Evolutionary conservation across 805 yeast species (phyloP), one percentile per base, ranked within the genome.

Genomic region (Candida sonorensis): DNA sequence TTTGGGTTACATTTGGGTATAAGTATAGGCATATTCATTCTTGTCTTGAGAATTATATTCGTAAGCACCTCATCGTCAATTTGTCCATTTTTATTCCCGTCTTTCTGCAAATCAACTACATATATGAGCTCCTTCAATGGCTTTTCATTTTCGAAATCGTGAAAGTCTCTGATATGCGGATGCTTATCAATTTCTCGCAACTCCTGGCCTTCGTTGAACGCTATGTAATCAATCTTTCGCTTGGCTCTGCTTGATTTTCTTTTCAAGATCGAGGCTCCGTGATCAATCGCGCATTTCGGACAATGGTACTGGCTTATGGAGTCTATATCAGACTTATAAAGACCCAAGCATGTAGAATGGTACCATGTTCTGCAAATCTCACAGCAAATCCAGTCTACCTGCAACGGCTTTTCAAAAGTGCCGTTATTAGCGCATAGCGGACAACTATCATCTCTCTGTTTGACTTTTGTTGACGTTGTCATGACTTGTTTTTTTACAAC

Each of bases 201-300:
- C 63, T 62, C 52, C 23, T 76, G 80, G 5, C 95, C 94, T 34
- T 77, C 80, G 51, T 86, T 73, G 44, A 86, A 61, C 0, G 94
- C 92, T 8, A 74, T 77, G 48, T 86, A 86, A 50, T 86, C 94
- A 27, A 87, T 69, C 32, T 66, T 65, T n/a, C 62, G 57, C 26
- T 63, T 59, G 11, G 67, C 58, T 15, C 95, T 59, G 26, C 67
- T 61, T 35, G 84, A 77, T 23, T 64, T 64, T 24, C 88, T 58
- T 34, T 64, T 69, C 31, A 51, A 48, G 11, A 64, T 49, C 5
- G 78, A 65, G 0, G 75, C 71, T 1, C 85, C 85, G 31, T 64
- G 51, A 13, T 42, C 41, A 10, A 36, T 35, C 5, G 42, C 48
- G 49, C 88, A 82, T 1, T 45, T 35, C 0, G 48, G 45, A 46